These are phyloP conservation scores for Starmerella etchellsii DNA, from an alignment of 805 yeast genomes.

Conservation along the genomic window DNA sequence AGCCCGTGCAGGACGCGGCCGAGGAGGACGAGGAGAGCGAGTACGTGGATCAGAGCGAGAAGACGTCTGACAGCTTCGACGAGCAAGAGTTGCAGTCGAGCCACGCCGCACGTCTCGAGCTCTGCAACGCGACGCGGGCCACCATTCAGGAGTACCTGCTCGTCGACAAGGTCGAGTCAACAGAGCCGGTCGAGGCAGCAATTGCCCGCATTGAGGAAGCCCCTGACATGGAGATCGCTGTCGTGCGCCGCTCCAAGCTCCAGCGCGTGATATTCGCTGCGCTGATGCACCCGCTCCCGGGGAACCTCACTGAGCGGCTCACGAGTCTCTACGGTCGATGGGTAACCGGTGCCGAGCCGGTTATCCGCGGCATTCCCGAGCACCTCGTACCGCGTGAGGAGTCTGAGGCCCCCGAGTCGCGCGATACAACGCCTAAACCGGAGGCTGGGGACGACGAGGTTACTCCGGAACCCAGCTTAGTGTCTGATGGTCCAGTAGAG, in stretches of 20 bases:
- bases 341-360: conserved; percentile 19
- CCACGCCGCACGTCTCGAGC: conserved; percentile 15
- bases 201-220: conserved; percentile 13
- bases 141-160: conserved; percentile 7
- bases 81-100: conserved; percentile 6
- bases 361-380: conserved; percentile 22
- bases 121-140: conserved; percentile 8
- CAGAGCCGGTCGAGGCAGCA: neutral
- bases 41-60: conserved; percentile 12
- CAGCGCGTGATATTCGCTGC: conserved; percentile 13
- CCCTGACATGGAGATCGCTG: conserved; percentile 17
- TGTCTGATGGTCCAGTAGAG: neutral
- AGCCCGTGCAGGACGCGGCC: neutral
- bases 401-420: conserved; percentile 15
- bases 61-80: conserved; percentile 3
- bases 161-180: neutral
- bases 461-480: neutral
- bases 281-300: conserved; percentile 2
- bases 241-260: conserved; percentile 19
- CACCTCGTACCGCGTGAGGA: conserved; percentile 15
- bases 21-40: conserved; percentile 14
- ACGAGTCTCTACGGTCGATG: conserved; percentile 9
- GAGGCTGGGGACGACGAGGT: neutral
- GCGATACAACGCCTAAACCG: conserved; percentile 1
- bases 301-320: conserved; percentile 3